Evolutionary conservation across 768 basidiomycete genomes (phyloP).

Genomic region (Amanita phalloides): DNA sequence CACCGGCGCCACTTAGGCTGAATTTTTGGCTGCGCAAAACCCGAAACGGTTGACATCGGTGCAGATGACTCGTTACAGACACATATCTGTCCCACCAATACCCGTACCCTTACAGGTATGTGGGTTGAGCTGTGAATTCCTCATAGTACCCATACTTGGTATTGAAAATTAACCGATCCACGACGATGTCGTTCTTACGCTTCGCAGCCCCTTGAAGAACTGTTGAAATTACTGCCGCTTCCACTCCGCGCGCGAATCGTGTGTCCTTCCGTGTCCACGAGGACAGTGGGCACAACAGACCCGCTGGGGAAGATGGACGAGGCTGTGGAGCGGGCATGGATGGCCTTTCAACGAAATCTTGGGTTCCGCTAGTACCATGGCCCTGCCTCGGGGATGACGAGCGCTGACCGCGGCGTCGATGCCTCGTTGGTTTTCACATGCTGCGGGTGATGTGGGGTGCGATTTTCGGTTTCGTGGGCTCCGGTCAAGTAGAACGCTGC

Average conservation of each 20-base stretch:
- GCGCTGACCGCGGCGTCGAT: background rate
- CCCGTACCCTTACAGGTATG: too few relatives aligned
- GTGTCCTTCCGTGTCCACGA: slow-evolving; percentile 15
- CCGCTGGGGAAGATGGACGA: slow-evolving; percentile 6
- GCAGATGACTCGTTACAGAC: too few relatives aligned
- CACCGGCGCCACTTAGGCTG: too few relatives aligned
- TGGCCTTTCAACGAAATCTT: slow-evolving; percentile 18
- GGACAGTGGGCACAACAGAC: slow-evolving; percentile 15
- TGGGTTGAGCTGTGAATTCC: too few relatives aligned
- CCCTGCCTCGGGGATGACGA: slow-evolving; percentile 11
- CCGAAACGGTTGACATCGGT: too few relatives aligned
- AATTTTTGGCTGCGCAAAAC: too few relatives aligned
- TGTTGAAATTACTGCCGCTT: slow-evolving; percentile 3
- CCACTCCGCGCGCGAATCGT: slow-evolving; percentile 10
- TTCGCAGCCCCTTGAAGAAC: background rate
- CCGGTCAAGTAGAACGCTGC: slow-evolving; percentile 8
- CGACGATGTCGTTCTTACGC: slow-evolving; percentile 9
- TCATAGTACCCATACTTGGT: slow-evolving; percentile 14
- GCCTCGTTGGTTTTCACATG: background rate
- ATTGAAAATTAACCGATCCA: slow-evolving; percentile 16
- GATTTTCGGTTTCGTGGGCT: slow-evolving; percentile 1
- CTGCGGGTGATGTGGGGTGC: background rate
- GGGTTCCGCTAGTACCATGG: slow-evolving; percentile 20
- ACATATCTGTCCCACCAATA: too few relatives aligned
- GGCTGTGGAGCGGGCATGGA: slow-evolving; percentile 1